A percentile compares a stretch with the other conserved stretches of the same genome.
These are phyloP conservation scores for Alternaria panax DNA, from an alignment of 2,329 filamentous ascomycete genomes.

Conservation along the genomic window DNA sequence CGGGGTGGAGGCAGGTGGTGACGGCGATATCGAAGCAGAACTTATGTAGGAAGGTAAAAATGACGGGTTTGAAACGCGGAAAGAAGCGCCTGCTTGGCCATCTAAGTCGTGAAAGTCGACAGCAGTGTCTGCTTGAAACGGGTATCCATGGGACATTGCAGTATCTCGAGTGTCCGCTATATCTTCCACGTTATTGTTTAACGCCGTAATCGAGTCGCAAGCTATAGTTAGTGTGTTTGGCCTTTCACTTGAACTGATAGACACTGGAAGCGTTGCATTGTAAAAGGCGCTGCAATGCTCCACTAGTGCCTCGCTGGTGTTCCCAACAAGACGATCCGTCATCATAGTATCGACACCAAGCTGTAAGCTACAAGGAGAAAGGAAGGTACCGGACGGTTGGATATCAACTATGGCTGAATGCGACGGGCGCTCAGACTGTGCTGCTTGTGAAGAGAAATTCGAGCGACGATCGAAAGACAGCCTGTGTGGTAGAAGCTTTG, in stretches of 20 bases:
- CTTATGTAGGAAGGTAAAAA: conserved; percentile 9
- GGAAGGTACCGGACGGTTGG: conserved; percentile 2
- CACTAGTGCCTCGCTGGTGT: not conserved
- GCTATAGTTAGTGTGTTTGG: not conserved
- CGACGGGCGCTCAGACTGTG: conserved; percentile 5
- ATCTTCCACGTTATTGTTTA: not conserved
- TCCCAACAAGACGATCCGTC: not conserved
- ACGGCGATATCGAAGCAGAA: conserved; percentile 8
- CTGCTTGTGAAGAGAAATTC: conserved; percentile 5
- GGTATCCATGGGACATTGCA: not conserved
- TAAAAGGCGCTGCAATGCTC: not conserved
- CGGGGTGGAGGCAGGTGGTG: conserved; percentile 1
- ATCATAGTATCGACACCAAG: not conserved
- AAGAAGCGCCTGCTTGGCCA: not conserved
- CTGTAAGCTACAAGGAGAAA: conserved; percentile 2
- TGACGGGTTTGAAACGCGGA: not conserved
- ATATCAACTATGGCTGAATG: conserved; percentile 5
- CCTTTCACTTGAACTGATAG: not conserved
- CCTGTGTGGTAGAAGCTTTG: conserved; percentile 17
- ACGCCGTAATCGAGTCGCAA: not conserved
- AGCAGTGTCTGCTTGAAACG: not conserved
- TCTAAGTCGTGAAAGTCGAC: not conserved
- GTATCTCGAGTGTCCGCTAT: not conserved
- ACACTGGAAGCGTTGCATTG: not conserved
- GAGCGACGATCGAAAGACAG: conserved; percentile 11